These are phyloP conservation scores for Colletotrichum simmondsii DNA, from an alignment of 2,329 filamentous ascomycete species.

Conservation along the genomic window DNA sequence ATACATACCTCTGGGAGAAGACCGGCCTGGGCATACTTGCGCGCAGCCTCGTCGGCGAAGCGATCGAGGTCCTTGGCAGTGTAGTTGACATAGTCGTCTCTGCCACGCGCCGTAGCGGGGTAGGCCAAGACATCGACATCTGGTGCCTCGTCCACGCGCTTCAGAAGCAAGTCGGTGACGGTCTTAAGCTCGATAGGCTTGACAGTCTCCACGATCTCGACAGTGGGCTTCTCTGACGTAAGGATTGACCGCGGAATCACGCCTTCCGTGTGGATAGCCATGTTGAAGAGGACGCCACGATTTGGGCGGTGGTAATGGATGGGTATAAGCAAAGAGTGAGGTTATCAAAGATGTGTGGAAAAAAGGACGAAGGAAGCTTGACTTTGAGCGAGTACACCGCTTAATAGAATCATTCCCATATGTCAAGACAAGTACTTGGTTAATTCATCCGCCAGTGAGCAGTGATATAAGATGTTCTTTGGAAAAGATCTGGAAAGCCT, in stretches of 20 bases:
- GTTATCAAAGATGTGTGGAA: background rate
- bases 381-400: background rate
- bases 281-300: background rate
- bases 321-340: background rate
- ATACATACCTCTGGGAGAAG: conserved; percentile 30
- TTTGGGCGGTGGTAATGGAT: background rate
- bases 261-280: conserved; percentile 24
- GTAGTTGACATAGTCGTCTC: conserved; percentile 38
- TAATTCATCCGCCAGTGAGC: background rate
- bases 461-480: background rate
- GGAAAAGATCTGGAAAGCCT: conserved; percentile 1
- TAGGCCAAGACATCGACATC: conserved; percentile 37
- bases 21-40: conserved; percentile 22
- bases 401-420: background rate
- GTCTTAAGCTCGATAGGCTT: conserved; percentile 23
- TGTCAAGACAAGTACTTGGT: background rate
- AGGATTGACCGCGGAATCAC: conserved; percentile 16
- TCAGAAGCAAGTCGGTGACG: conserved; percentile 18
- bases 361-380: background rate
- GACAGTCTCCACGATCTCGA: conserved; percentile 21
- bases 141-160: conserved; percentile 15
- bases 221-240: conserved; percentile 17
- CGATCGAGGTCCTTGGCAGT: conserved; percentile 38
- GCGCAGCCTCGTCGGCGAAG: conserved; percentile 38
- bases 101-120: conserved; percentile 35